Percentiles rank a stretch among this genome's conserved stretches.
Evolutionary conservation across 805 yeast genomes (phyloP).

Genomic region (Saturnispora dispora): DNA sequence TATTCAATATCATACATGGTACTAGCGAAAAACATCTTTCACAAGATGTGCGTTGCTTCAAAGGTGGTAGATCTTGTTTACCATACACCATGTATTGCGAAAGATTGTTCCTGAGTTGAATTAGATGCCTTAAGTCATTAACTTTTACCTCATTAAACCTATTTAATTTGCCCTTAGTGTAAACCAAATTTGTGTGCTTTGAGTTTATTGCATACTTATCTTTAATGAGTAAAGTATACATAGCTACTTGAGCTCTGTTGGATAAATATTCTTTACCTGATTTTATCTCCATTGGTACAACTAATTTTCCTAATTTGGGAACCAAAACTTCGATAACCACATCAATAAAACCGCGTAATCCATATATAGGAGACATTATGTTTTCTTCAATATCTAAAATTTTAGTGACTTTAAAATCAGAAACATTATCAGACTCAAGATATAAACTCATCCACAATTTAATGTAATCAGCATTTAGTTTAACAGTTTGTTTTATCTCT

Average conservation of each 20-base stretch:
- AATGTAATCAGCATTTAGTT: conserved; percentile 43
- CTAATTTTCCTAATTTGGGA: conserved; percentile 33
- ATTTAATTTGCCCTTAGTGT: conserved; percentile 52
- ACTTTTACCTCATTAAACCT: conserved; percentile 33
- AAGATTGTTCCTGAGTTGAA: conserved; percentile 64
- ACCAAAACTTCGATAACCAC: conserved; percentile 62
- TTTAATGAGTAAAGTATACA: conserved; percentile 68
- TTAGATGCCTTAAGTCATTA: conserved; percentile 54
- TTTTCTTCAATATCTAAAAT: conserved; percentile 83
- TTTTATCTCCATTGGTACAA: conserved; percentile 83
- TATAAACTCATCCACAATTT: conserved; percentile 44
- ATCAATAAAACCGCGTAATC: conserved; percentile 83
- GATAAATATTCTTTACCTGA: conserved; percentile 63
- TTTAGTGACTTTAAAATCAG: conserved; percentile 46
- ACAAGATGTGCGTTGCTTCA: conserved; percentile 44
- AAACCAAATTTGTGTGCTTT: conserved; percentile 57
- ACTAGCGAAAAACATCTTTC: conserved; percentile 49
- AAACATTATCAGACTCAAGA: conserved; percentile 16
- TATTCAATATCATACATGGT: conserved; percentile 59
- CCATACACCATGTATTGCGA: conserved; percentile 50
- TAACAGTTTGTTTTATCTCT: conserved; percentile 34
- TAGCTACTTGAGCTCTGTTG: conserved; percentile 80
- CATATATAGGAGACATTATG: conserved; percentile 86
- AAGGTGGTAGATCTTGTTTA: conserved; percentile 42
- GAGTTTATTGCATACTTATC: conserved; percentile 73